Percentiles rank a stretch among this genome's conserved stretches.
Evolutionary conservation across 352 stramenopile genomes (phyloP).

Genomic region (Plasmopara muralis): DNA sequence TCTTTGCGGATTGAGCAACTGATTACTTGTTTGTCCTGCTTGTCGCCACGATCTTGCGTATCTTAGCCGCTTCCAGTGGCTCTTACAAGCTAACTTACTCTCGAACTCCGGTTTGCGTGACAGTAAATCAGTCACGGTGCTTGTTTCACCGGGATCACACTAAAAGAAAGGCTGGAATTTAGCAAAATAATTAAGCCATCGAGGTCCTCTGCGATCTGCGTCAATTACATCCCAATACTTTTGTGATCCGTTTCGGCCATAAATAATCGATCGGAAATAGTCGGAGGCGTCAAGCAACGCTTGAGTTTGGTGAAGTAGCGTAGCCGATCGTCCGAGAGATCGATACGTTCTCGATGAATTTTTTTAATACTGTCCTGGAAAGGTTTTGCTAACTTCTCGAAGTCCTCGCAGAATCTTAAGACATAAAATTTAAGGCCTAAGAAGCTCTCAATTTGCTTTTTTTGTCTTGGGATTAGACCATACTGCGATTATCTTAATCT

Average conservation of each 20-base stretch:
- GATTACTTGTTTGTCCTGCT: neutral
- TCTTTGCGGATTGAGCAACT: neutral
- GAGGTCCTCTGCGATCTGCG: conserved; percentile 13
- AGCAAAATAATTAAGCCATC: conserved; percentile 16
- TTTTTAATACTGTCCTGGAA: conserved; percentile 5
- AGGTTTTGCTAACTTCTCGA: conserved; percentile 2
- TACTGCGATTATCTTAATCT: conserved; percentile 3
- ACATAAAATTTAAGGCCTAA: conserved; percentile 2
- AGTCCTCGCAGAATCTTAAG: conserved; percentile 1
- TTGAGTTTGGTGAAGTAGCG: neutral
- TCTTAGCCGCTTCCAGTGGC: conserved; percentile 1
- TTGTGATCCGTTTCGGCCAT: conserved; percentile 7
- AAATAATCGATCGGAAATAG: neutral
- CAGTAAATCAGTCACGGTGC: conserved; percentile 1
- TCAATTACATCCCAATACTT: conserved; percentile 11
- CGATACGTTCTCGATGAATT: neutral
- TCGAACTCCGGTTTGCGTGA: conserved; percentile 6
- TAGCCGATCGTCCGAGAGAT: neutral
- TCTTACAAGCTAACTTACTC: conserved; percentile 9
- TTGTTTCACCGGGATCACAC: conserved; percentile 9
- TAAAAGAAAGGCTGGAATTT: conserved; percentile 10
- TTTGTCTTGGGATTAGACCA: conserved; percentile 1
- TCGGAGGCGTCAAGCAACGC: neutral
- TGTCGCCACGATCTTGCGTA: conserved; percentile 7
- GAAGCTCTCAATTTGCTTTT: conserved; percentile 3